These are phyloP conservation scores for Pyrus communis DNA, from an alignment of 306 rosid genomes.

Conservation along the genomic window DNA sequence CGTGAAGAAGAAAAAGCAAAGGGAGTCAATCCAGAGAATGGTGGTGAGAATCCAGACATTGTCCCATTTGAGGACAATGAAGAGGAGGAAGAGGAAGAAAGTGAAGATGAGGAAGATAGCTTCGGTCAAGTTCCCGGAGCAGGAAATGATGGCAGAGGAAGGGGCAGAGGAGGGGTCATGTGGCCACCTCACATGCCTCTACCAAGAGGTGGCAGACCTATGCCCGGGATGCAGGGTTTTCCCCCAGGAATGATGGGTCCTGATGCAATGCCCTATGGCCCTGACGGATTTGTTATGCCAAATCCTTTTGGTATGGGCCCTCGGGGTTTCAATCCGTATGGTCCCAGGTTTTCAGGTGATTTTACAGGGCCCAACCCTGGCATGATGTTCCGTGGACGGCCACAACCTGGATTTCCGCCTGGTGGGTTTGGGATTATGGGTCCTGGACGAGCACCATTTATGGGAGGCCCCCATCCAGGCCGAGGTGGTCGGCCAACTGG, in stretches of 20 bases:
- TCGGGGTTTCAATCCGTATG: slow-evolving; percentile 77
- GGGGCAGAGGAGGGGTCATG: slow-evolving; percentile 95
- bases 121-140: slow-evolving; percentile 55
- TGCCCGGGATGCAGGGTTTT: slow-evolving; percentile 86
- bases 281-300: slow-evolving; percentile 91
- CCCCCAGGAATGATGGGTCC: slow-evolving; percentile 88
- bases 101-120: slow-evolving; percentile 96
- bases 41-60: slow-evolving; percentile 90
- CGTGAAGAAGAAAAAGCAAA: slow-evolving; percentile 98
- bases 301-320: slow-evolving; percentile 84
- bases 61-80: slow-evolving; percentile 99
- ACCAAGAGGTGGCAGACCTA: slow-evolving; percentile 85
- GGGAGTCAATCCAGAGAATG: slow-evolving; percentile 89
- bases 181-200: slow-evolving; percentile 97
- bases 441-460: slow-evolving; percentile 80
- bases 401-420: slow-evolving; percentile 86
- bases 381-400: slow-evolving; percentile 95
- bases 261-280: slow-evolving; percentile 87
- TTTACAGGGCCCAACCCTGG: slow-evolving; percentile 71
- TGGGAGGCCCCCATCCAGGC: slow-evolving; percentile 81
- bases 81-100: slow-evolving; percentile 99
- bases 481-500: slow-evolving; percentile 68
- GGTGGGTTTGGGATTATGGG: slow-evolving; percentile 98
- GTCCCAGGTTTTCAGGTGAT: slow-evolving; percentile 86
- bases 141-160: slow-evolving; percentile 77